Conservation (phyloP, 2,329 filamentous ascomycete genomes). For the Zymoseptoria tritici region DNA sequence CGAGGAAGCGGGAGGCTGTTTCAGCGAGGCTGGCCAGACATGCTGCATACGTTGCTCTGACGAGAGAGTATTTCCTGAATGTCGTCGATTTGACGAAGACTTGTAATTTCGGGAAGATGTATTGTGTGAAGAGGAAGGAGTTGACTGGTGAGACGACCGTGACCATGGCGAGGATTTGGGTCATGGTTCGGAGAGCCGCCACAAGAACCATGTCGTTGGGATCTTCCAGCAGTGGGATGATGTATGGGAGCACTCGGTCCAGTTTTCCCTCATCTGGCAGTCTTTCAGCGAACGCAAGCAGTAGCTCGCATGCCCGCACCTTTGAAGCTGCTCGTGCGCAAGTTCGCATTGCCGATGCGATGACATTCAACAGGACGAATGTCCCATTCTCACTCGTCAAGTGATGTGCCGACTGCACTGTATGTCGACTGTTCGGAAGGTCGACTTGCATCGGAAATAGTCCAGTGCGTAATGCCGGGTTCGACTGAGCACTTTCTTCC, state of each 20-base stretch:
- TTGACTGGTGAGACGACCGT: slow-evolving; percentile 74
- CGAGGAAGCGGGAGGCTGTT: slow-evolving; percentile 76
- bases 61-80: slow-evolving; percentile 49
- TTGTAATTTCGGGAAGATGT: slow-evolving; percentile 54
- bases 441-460: slow-evolving; percentile 78
- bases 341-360: slow-evolving; percentile 82
- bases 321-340: slow-evolving; percentile 83
- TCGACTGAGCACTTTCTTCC: slow-evolving; percentile 25
- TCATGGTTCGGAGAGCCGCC: slow-evolving; percentile 75
- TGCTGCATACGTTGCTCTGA: slow-evolving; percentile 86
- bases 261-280: slow-evolving; percentile 93
- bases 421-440: slow-evolving; percentile 75
- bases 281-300: slow-evolving; percentile 84
- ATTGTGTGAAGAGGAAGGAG: slow-evolving; percentile 60
- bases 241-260: slow-evolving; percentile 83
- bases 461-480: slow-evolving; percentile 40
- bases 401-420: slow-evolving; percentile 53
- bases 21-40: slow-evolving; percentile 83
- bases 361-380: slow-evolving; percentile 79
- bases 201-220: slow-evolving; percentile 77
- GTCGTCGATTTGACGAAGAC: slow-evolving; percentile 48
- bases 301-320: slow-evolving; percentile 79
- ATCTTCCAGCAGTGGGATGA: slow-evolving; percentile 76
- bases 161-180: slow-evolving; percentile 80
- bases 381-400: slow-evolving; percentile 76